Conservation (phyloP, 1,284 basidiomycete genomes). For the Schizophyllum commune region DNA sequence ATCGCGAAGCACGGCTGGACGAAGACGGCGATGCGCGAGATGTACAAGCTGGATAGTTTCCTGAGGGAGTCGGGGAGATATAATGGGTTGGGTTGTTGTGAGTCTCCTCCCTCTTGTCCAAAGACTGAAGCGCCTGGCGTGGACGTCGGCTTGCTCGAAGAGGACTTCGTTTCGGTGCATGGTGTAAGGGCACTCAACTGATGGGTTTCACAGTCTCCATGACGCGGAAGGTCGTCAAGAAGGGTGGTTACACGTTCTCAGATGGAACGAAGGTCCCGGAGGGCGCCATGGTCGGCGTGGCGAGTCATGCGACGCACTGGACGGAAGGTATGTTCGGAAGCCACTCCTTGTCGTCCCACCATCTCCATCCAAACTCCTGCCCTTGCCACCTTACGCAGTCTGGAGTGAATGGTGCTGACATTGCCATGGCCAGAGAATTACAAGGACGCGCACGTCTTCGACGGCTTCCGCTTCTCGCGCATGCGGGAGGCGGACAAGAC, state of each 20-base stretch:
- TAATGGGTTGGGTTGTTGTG: conserved; percentile 22
- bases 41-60: conserved; percentile 44
- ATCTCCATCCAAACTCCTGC: too few relatives aligned
- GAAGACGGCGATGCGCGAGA: conserved; percentile 31
- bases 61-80: conserved; percentile 36
- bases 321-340: neutral
- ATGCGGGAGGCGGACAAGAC: conserved; percentile 7
- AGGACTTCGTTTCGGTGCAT: too few relatives aligned
- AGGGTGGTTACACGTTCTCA: conserved; percentile 26
- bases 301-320: conserved; percentile 21
- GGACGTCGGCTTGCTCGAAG: too few relatives aligned
- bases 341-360: neutral
- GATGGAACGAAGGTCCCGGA: conserved; percentile 30
- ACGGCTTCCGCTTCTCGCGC: conserved; percentile 10
- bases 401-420: too few relatives aligned
- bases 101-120: conserved; percentile 7
- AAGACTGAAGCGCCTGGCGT: too few relatives aligned
- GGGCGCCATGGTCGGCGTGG: conserved; percentile 23
- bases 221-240: conserved; percentile 22
- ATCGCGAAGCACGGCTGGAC: conserved; percentile 35
- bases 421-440: conserved; percentile 2
- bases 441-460: conserved; percentile 8
- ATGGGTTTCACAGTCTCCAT: neutral
- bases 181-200: too few relatives aligned
- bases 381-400: too few relatives aligned